Evolutionary conservation across 768 basidiomycete genomes (phyloP), one percentile per base, ranked within the genome.

Genomic region (Suillus placidus): DNA sequence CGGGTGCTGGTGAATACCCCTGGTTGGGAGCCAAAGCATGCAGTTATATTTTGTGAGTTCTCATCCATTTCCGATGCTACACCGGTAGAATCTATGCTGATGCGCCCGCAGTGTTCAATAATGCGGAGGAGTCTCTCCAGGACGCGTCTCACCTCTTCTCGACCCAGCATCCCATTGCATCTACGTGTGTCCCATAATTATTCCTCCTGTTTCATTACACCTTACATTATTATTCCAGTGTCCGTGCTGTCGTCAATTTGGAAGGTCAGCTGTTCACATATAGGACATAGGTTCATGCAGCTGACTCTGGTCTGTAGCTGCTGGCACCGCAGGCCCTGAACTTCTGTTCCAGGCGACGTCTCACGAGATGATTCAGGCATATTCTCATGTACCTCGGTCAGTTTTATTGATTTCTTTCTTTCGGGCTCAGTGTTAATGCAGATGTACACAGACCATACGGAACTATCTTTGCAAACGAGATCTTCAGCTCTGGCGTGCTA

Each of bases 321-420:
- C 94, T 45, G 97, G 96, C 0, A 89, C 89, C 2, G 88, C 87
- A 7, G 95, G 97, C 0, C 91, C 88, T 34, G 95, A 95, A 71
- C 79, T 98, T 9, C 84, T 98, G 18, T 99, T 99, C 82, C 97
- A 99, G 81, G 97, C 95, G 0, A 98, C 95, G 0, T 94, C 93
- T 6, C 87, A 94, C 71, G 87, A 97, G 76, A 97, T 99, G 96
- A 92, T 97, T 6, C 84, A 90, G 57, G 95, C 94, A 0, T 96
- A 95, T 73, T 87, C 92, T 0, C 84, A 88, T 70, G 93, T 93
- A 0, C 94, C 95, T 3, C 83, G 91, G 92, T 88, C 66, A 54
- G 74, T 67, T 30, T 38, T 30, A 14, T 62, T 45, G 6, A 8
- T 3, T 10, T 51, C 47, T 16, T 52, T 54, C 34, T 65, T 63